Base-by-base conservation (phyloP, 805 yeast genomes). In the Yamadazyma takamatsuzukensis region DNA sequence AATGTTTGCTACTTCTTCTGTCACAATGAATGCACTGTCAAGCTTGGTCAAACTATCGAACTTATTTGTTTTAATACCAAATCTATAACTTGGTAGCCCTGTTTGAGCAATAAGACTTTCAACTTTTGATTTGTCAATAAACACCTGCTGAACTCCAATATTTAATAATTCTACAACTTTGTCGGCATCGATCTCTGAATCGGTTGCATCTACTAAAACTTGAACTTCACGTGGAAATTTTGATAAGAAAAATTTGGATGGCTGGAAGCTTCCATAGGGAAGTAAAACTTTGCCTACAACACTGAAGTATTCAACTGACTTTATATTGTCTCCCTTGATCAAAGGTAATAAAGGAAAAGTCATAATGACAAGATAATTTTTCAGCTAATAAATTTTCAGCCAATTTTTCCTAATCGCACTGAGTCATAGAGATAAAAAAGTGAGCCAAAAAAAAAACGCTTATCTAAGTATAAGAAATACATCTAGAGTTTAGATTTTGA, bases 61-160 rank as follows among this genome's bases (percentile, higher is more conserved):
- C 17, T 46, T 35, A 7, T 32, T 30, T 15, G 34, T 31, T 19
- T 34, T 36, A 16, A 68, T 49, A 4, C 65, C 60, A 32, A 78
- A 49, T 43, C 84, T 62, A 5, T 56, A 48, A 8, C 55, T 49
- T 24, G 85, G 82, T 24, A 81, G 70, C 12, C 80, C 83, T 12
- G 70, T 56, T 1, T 49, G 59, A 25, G 17, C 36, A 11, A 61
- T 45, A 15, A 72, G 51, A 22, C 49, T 59, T 0, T 48, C 46
- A 1, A 56, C 65, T 21, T 49, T 51, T 3, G 44, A 30, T 6
- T 40, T 47, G 4, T 55, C 30, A 17, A 72, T 67, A 34, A 77
- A 59, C 4, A 81, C 47, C 13, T 66, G 61, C 16, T 58, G 49
- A 10, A 79, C 73, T 28, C 93, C 93, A 31, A 63, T 64, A 48